Evolutionary conservation across 2,329 filamentous ascomycete species (phyloP).

Genomic region (Apiospora kogelbergensis): DNA sequence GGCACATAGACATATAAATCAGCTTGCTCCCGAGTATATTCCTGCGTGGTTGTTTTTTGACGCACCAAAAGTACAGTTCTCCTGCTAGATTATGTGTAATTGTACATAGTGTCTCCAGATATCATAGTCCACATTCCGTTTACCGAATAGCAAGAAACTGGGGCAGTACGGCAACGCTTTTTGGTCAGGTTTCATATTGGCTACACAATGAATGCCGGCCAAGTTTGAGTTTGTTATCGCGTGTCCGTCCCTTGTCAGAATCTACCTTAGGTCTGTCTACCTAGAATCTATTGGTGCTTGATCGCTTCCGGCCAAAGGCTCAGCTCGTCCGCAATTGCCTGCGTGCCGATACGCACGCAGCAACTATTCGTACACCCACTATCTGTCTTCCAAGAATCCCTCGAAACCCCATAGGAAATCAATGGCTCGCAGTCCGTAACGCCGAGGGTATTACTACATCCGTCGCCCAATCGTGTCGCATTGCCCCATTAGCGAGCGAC

Average conservation of each 20-base stretch:
- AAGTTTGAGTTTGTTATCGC: neutral
- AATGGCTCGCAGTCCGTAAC: slow-evolving; percentile 11
- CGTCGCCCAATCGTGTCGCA: neutral
- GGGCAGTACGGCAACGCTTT: too few species aligned
- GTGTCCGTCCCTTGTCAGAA: neutral
- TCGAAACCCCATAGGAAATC: slow-evolving; percentile 9
- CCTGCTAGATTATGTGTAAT: too few species aligned
- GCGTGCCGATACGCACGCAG: neutral
- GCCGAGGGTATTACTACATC: slow-evolving; percentile 12
- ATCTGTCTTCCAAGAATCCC: slow-evolving; percentile 2
- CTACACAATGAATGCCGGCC: neutral
- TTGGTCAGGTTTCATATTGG: too few species aligned
- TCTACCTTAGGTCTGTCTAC: neutral
- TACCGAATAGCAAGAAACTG: too few species aligned
- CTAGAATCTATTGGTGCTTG: neutral
- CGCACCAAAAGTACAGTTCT: too few species aligned
- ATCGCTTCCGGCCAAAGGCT: neutral
- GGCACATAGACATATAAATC: neutral
- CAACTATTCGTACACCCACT: slow-evolving; percentile 4
- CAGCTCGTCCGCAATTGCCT: neutral
- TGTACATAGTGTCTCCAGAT: too few species aligned
- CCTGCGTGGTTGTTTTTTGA: too few species aligned
- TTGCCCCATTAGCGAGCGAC: neutral
- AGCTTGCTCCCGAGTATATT: neutral
- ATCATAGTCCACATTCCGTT: too few species aligned